Percentiles rank a stretch among this genome's conserved stretches.
Evolutionary conservation across 1,139 yeast genomes (phyloP).

Genomic region (Candida smagusa): DNA sequence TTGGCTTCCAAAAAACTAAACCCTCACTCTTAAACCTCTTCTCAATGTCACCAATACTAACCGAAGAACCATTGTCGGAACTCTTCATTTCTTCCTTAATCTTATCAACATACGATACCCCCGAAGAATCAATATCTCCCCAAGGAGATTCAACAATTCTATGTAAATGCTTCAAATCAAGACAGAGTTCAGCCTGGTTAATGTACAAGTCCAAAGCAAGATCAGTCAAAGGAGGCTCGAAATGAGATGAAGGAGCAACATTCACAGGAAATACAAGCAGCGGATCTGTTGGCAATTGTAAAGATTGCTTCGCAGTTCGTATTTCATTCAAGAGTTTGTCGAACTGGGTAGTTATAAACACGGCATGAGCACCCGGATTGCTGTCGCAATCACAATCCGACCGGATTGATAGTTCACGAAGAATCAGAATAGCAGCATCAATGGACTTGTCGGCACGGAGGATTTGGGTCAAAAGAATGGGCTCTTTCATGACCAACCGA

Average conservation of each 20-base stretch:
- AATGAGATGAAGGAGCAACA: constrained; percentile 21
- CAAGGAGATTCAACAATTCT: constrained; percentile 41
- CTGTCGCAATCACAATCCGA: constrained; percentile 3
- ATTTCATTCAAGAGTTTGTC: constrained; percentile 26
- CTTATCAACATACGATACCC: constrained; percentile 39
- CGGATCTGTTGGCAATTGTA: constrained; percentile 46
- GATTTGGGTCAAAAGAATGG: constrained; percentile 33
- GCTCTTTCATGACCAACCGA: constrained; percentile 24
- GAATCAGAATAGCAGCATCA: constrained; percentile 26
- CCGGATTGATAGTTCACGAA: constrained; percentile 16
- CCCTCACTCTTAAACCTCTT: constrained; percentile 23
- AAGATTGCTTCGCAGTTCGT: constrained; percentile 30
- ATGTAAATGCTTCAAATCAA: constrained; percentile 40
- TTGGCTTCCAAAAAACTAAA: constrained; percentile 30
- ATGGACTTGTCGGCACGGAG: constrained; percentile 31
- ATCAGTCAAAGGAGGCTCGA: constrained; percentile 33
- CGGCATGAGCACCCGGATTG: constrained; percentile 4
- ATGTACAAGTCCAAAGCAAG: constrained; percentile 40
- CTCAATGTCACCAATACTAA: constrained; percentile 20
- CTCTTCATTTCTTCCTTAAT: constrained; percentile 42
- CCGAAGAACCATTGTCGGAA: constrained; percentile 19
- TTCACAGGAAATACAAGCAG: constrained; percentile 39
- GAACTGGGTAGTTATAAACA: constrained; percentile 22
- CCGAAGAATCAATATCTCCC: constrained; percentile 35
- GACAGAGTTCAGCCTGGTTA: constrained; percentile 44